These are phyloP conservation scores for Cyberlindnera galapagoensis DNA, from an alignment of 805 yeast species.

Conservation along the genomic window DNA sequence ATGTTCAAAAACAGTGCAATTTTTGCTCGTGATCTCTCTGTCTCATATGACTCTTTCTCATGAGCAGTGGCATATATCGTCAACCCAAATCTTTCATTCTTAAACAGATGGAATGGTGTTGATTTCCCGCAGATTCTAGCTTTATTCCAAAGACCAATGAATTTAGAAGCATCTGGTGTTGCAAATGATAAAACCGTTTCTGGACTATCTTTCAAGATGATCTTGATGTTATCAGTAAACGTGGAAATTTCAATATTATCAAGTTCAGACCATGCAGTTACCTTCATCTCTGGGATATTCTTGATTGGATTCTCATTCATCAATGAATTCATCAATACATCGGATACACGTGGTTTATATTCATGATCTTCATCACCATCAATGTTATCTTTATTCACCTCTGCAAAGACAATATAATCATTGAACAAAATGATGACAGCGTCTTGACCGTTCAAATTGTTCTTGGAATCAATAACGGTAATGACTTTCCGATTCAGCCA, in stretches of 20 bases:
- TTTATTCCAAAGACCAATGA: constrained; percentile 55
- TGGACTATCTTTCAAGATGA: constrained; percentile 22
- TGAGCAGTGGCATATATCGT: constrained; percentile 66
- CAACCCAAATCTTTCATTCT: constrained; percentile 33
- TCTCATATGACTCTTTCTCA: constrained; percentile 41
- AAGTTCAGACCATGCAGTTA: constrained; percentile 61
- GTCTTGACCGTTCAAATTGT: constrained; percentile 37
- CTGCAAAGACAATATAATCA: constrained; percentile 66
- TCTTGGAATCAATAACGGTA: constrained; percentile 52
- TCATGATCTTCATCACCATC: constrained; percentile 13
- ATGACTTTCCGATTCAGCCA: constrained; percentile 86
- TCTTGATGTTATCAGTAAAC: constrained; percentile 24
- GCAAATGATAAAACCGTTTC: constrained; percentile 16
- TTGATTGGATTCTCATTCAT: constrained; percentile 76
- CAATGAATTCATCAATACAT: constrained; percentile 83
- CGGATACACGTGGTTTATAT: constrained; percentile 57
- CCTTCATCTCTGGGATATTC: constrained; percentile 62
- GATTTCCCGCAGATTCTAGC: constrained; percentile 70
- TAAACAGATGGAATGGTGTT: constrained; percentile 83
- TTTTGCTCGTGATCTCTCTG: constrained; percentile 55
- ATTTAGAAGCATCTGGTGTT: constrained; percentile 28
- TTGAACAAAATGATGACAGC: constrained; percentile 75
- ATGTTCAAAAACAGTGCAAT: constrained; percentile 63
- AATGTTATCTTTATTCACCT: constrained; percentile 30
- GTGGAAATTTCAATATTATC: constrained; percentile 47